These are phyloP conservation scores for Tilletiaria anomala DNA, from an alignment of 1,284 basidiomycete genomes.

Conservation along the genomic window DNA sequence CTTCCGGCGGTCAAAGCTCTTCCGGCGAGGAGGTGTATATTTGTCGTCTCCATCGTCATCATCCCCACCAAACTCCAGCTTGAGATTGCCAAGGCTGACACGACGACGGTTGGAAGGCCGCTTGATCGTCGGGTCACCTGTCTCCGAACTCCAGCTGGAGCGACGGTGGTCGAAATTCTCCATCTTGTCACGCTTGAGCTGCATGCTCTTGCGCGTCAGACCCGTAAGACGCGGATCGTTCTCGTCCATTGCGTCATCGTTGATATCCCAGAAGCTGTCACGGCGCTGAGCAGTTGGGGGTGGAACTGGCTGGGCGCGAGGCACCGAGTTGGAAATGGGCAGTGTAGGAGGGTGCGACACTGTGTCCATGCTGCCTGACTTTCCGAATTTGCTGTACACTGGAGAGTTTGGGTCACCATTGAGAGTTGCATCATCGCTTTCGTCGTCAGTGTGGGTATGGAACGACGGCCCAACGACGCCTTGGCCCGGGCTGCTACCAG, in stretches of 20 bases:
- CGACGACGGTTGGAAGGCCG: conserved; percentile 2
- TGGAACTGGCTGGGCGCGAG: no score
- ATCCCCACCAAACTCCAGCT: background rate
- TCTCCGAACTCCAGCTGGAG: conserved; percentile 7
- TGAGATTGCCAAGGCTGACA: conserved; percentile 1
- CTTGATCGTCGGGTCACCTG: conserved; percentile 6
- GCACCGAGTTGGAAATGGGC: no score
- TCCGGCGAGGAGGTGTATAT: background rate
- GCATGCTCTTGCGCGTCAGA: conserved; percentile 8
- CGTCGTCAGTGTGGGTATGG: conserved; percentile 1
- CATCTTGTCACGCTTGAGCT: conserved; percentile 5
- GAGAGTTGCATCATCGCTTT: conserved; percentile 1
- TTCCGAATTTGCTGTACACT: background rate
- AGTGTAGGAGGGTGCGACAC: conserved; percentile 6
- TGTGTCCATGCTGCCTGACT: conserved; percentile 1
- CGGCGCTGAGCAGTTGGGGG: no score
- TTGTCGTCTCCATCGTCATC: conserved; percentile 4
- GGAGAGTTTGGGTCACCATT: background rate
- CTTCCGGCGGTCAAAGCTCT: conserved; percentile 7
- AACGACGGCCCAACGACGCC: conserved; percentile 1
- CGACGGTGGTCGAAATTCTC: conserved; percentile 5
- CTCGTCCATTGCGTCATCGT: conserved; percentile 8
- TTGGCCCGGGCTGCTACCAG: background rate
- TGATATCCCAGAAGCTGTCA: no score
- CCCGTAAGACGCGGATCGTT: conserved; percentile 9